Percentiles rank a stretch among this genome's conserved stretches.
These are phyloP conservation scores for Diaporthe vaccinii DNA, from an alignment of 2,329 filamentous ascomycete genomes.

Conservation along the genomic window DNA sequence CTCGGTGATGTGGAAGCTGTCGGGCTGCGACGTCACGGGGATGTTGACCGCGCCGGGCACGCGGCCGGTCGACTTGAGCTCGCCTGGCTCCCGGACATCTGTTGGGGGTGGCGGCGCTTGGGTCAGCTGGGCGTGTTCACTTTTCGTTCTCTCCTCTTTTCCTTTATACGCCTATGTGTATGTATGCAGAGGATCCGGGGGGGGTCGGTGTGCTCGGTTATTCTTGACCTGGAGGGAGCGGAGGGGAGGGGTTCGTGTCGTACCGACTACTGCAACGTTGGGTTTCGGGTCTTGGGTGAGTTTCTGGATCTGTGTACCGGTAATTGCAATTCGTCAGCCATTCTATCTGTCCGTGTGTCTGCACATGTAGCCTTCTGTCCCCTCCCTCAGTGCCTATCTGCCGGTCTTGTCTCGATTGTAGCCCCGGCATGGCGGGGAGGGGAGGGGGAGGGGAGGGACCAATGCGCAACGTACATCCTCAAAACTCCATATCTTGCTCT, in stretches of 20 bases:
- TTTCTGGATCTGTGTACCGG: constrained; percentile 55
- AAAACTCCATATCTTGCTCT: constrained; percentile 63
- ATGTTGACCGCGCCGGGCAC: constrained; percentile 90
- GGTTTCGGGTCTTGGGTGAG: constrained; percentile 49
- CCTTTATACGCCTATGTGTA: not conserved
- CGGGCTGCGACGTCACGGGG: constrained; percentile 81
- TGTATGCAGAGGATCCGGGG: not conserved
- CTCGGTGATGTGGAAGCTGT: constrained; percentile 80
- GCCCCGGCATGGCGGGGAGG: not conserved
- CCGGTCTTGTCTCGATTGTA: not conserved
- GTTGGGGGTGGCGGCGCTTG: not conserved
- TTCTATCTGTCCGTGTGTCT: not conserved
- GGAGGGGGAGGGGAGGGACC: not conserved
- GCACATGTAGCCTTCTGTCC: not conserved
- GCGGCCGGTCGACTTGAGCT: constrained; percentile 73
- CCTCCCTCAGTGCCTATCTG: not conserved
- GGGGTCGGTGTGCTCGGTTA: not conserved
- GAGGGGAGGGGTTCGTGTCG: constrained; percentile 36
- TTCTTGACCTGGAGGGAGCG: not conserved
- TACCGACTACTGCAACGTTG: constrained; percentile 63
- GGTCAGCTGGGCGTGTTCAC: not conserved
- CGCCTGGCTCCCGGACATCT: constrained; percentile 81
- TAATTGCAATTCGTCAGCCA: not conserved
- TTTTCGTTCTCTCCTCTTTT: not conserved
- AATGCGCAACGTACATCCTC: constrained; percentile 53